Conservation (phyloP, 306 rosid genomes). For the Gynostemma pentaphyllum region DNA sequence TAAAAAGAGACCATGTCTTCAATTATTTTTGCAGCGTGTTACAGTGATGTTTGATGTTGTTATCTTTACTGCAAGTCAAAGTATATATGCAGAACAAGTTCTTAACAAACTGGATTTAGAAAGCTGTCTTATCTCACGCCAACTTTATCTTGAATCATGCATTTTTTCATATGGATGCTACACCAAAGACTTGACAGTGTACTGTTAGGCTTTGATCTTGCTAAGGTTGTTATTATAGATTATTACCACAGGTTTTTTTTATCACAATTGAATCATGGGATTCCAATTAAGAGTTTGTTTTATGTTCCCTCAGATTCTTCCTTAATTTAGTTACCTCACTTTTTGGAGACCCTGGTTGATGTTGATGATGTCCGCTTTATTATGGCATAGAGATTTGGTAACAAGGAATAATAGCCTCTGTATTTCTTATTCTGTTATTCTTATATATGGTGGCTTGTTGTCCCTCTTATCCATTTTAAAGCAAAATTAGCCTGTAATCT, state of each 20-base stretch:
- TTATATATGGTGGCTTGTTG: constrained; percentile 43
- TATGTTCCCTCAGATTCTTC: constrained; percentile 81
- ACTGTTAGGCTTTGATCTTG: constrained; percentile 83
- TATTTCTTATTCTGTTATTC: constrained; percentile 36
- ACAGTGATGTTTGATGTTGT: constrained; percentile 90
- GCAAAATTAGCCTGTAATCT: constrained; percentile 37
- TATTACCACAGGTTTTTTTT: constrained; percentile 98
- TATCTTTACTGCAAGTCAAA: constrained; percentile 96
- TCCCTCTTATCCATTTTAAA: constrained; percentile 27
- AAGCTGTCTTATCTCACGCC: constrained; percentile 63
- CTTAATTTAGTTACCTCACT: constrained; percentile 81
- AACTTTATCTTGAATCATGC: constrained; percentile 82
- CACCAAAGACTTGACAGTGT: constrained; percentile 86
- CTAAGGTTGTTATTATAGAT: constrained; percentile 83
- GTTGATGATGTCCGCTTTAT: constrained; percentile 96
- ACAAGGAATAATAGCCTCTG: constrained; percentile 62
- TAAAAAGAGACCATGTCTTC: constrained; percentile 79
- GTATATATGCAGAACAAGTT: constrained; percentile 82
- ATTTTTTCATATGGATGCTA: constrained; percentile 80
- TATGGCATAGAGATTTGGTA: constrained; percentile 77
- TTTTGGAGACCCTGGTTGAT: constrained; percentile 81
- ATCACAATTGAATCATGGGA: constrained; percentile 96
- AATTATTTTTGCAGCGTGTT: constrained; percentile 70
- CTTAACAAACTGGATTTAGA: constrained; percentile 89
- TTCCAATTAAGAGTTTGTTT: constrained; percentile 98